Percentiles rank a stretch among this genome's conserved stretches.
phyloP scores from a whole-genome alignment of 202 grass and related monocot species.

The Elaeis oleifera region DNA sequence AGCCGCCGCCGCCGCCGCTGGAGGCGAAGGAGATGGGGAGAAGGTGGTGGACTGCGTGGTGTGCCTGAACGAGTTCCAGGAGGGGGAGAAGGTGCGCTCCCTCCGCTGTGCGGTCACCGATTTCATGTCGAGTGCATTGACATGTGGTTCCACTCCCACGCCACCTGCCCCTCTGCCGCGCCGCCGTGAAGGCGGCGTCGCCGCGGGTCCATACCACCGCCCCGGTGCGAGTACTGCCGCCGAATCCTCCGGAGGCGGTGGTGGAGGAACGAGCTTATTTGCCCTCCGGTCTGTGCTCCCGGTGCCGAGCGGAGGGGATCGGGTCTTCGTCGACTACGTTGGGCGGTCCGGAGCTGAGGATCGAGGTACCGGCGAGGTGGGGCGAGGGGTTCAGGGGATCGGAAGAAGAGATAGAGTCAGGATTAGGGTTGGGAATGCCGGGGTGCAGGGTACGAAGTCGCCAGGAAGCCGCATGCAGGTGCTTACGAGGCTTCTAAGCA shows the following conservation, averaged over 20 bases:
- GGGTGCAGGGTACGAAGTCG: neutral
- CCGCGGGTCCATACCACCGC: neutral
- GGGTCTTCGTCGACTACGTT: neutral
- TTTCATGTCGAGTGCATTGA: conserved; percentile 70
- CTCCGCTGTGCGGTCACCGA: conserved; percentile 44
- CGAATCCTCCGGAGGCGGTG: neutral
- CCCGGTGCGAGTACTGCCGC: too few species aligned
- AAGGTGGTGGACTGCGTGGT: conserved; percentile 46
- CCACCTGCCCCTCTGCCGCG: conserved; percentile 68
- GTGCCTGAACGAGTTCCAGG: conserved; percentile 49
- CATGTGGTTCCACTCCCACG: conserved; percentile 47
- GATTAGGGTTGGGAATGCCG: neutral
- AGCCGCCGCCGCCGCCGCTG: neutral
- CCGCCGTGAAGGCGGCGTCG: conserved; percentile 15
- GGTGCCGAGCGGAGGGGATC: neutral
- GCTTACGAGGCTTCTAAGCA: conserved; percentile 9
- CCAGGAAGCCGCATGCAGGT: neutral
- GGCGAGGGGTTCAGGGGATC: neutral
- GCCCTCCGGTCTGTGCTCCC: too few species aligned
- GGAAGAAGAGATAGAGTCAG: neutral
- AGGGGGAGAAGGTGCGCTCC: conserved; percentile 41
- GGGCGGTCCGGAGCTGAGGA: neutral
- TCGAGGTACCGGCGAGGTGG: conserved; percentile 1
- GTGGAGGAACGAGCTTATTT: too few species aligned
- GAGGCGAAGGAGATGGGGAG: neutral